Base-by-base conservation (phyloP, 768 basidiomycete species). In the Russula olivacea region DNA sequence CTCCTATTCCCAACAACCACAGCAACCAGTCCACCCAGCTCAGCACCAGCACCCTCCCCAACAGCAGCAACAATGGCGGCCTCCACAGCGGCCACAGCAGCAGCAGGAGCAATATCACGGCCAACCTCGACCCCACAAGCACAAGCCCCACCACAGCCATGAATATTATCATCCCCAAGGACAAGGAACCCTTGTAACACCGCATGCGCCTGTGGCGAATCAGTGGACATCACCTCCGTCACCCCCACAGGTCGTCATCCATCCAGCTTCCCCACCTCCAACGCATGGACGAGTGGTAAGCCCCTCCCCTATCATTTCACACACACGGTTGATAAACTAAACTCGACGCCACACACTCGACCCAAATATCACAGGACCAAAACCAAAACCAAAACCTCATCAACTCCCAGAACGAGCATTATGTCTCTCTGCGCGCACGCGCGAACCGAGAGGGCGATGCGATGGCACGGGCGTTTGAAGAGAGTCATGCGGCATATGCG, bases 381-480 rank as follows among this genome's bases (percentile, higher is more conserved):
- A 84, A 85, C 68, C 81, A 40, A 63, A 84, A 85, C 68, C 80
- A 15, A 40, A 40, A 40, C 38, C 15, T 83, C 68, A 64, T 78
- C 53, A 91, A 92, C 72, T 85, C 87, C 68, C 79, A 81, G 65
- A 83, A 93, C 70, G 78, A 81, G 15, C 77, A 88, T 65, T 97
- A 96, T 70, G 72, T 76, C 55, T 75, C 78, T 34, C 79, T 97
- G 25, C 83, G 96, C 23, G 83, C 84, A 59, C 80, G 82, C 61
- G 96, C 96, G 2, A 87, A 84, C 59, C 78, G 81, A 55, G 89
- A 90, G 68, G 92, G 91, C 2, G 89, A 93, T 69, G 68, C 78
- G 70, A 94, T 93, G 91, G 84, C 81, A 9, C 77, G 74, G 49
- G 80, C 77, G 63, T 91, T 91, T 70, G 79, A 86, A 61, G 76